A percentile compares a stretch with the other conserved stretches of the same genome.
phyloP scores from a whole-genome alignment of 768 basidiomycete genomes.

The Cystofilobasidium capitatum region DNA sequence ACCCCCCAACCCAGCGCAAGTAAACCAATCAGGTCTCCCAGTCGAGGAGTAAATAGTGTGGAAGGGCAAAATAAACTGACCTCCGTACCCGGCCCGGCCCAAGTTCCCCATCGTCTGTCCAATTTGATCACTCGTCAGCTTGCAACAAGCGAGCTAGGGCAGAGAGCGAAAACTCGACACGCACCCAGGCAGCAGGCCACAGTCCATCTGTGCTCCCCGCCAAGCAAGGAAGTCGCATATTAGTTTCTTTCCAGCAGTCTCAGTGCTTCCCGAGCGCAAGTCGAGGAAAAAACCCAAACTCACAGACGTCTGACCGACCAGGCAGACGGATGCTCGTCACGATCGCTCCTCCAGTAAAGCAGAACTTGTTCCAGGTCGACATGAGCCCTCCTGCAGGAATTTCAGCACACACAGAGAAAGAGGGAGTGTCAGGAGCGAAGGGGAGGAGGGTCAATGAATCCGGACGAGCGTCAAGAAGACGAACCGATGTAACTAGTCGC shows the following conservation, averaged over 20 bases:
- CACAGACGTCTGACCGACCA: slow-evolving; percentile 54
- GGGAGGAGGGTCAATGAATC: too few species aligned
- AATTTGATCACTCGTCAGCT: too few species aligned
- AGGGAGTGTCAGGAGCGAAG: too few species aligned
- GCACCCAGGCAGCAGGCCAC: background rate
- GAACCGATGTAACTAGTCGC: too few species aligned
- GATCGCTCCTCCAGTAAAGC: slow-evolving; percentile 64
- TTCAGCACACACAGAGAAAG: background rate
- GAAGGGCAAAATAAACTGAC: background rate
- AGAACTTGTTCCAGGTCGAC: slow-evolving; percentile 65
- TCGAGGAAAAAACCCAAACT: slow-evolving; percentile 32
- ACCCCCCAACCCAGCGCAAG: too few species aligned
- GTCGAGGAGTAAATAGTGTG: background rate
- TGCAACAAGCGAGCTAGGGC: slow-evolving; percentile 43
- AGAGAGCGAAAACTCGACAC: background rate
- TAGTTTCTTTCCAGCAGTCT: too few species aligned
- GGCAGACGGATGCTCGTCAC: slow-evolving; percentile 59
- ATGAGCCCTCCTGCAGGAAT: slow-evolving; percentile 27
- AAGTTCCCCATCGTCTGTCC: slow-evolving; percentile 65
- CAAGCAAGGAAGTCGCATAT: slow-evolving; percentile 49
- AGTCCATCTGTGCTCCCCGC: background rate
- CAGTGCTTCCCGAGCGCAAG: too few species aligned
- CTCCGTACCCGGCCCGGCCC: slow-evolving; percentile 67
- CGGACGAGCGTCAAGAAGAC: too few species aligned
- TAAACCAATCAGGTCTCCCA: background rate